phyloP scores from a whole-genome alignment of 2,329 filamentous ascomycete species.

The Coniochaeta hoffmannii region DNA sequence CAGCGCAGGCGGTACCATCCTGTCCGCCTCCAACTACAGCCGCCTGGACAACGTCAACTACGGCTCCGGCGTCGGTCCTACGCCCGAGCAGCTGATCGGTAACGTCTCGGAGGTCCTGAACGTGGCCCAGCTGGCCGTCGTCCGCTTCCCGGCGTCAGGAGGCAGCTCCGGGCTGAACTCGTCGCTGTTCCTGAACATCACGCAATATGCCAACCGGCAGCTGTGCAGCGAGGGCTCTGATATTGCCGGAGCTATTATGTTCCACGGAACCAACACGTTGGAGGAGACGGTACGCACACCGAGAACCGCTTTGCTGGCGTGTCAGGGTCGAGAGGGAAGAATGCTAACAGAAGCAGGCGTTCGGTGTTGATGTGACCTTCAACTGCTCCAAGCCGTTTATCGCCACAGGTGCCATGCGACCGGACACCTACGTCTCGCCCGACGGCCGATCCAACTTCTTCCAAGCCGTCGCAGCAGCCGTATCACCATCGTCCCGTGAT shows the following conservation, averaged over 20 bases:
- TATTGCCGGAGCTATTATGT: slow-evolving; percentile 21
- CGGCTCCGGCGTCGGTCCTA: slow-evolving; percentile 17
- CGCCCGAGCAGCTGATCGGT: slow-evolving; percentile 17
- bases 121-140: slow-evolving; percentile 22
- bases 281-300: slow-evolving; percentile 35
- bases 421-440: slow-evolving; percentile 43
- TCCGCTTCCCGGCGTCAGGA: slow-evolving; percentile 16
- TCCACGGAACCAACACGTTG: slow-evolving; percentile 47
- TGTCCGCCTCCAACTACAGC: slow-evolving; percentile 26
- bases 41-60: slow-evolving; percentile 25
- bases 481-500: slow-evolving; percentile 28
- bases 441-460: slow-evolving; percentile 47
- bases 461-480: slow-evolving; percentile 42
- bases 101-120: slow-evolving; percentile 23
- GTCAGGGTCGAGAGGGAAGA: slow-evolving; percentile 1
- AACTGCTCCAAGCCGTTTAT: slow-evolving; percentile 46
- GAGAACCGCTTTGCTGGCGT: background rate
- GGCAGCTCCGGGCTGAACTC: slow-evolving; percentile 24
- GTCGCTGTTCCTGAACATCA: slow-evolving; percentile 24
- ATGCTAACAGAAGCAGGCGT: slow-evolving; percentile 23
- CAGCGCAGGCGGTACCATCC: slow-evolving; percentile 21
- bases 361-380: slow-evolving; percentile 43
- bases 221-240: slow-evolving; percentile 22
- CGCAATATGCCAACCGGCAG: slow-evolving; percentile 19
- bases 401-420: slow-evolving; percentile 46